phyloP scores from a whole-genome alignment of 257 asterid genomes.

The Gentiana macrophylla region DNA sequence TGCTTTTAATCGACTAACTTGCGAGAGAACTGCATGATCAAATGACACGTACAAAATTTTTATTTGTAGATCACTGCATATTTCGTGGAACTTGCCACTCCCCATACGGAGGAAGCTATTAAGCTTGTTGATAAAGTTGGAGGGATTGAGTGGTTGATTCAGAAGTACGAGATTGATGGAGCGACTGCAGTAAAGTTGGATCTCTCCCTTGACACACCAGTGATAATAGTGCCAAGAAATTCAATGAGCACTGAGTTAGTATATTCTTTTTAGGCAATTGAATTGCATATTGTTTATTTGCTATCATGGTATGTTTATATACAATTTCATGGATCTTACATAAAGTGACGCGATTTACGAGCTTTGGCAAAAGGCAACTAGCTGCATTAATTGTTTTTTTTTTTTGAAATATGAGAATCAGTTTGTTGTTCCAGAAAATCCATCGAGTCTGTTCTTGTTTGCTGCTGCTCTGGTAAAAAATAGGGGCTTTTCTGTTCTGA shows the following conservation, averaged over 20 bases:
- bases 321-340: neutral
- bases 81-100: conserved; percentile 97
- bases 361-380: neutral
- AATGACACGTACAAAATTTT: neutral
- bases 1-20: neutral
- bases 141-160: conserved; percentile 97
- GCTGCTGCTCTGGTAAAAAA: too few relatives aligned
- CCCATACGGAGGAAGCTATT: conserved; percentile 92
- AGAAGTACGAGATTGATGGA: conserved; percentile 94
- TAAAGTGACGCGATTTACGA: neutral
- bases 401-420: neutral
- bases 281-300: neutral
- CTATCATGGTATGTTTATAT: neutral
- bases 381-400: neutral
- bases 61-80: conserved; percentile 73
- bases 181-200: conserved; percentile 92
- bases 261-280: conserved; percentile 8
- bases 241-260: conserved; percentile 93
- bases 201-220: conserved; percentile 86
- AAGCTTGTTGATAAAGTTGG: conserved; percentile 95
- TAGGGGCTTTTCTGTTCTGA: too few relatives aligned
- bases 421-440: too few relatives aligned
- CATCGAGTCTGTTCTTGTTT: too few relatives aligned
- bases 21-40: neutral
- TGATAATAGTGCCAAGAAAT: conserved; percentile 83